Base-by-base conservation (phyloP, 2,329 filamentous ascomycete genomes). In the Ophiostoma australiae region DNA sequence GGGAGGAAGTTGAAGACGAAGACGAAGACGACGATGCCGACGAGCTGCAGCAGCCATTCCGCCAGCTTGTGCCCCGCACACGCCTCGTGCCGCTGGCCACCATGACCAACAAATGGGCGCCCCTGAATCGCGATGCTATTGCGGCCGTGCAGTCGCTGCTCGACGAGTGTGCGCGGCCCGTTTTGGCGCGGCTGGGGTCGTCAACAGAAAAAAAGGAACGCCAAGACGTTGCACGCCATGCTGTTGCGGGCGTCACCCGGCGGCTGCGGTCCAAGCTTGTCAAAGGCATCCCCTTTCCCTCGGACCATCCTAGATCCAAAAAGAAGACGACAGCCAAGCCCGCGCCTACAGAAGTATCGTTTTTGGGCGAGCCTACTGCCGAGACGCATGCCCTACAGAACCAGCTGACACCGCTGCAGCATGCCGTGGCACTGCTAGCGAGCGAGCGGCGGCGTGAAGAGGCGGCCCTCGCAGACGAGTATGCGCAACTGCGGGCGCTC, bases 71-170 rank as follows among this genome's bases (percentile, higher is more conserved):
- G 7, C 78, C 85, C 17, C 81, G 81, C 39, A 84, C 81, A 15
- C 84, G 83, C 48, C 82, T 81, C 61, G 81, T 92, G 63, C 86
- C 88, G n/a, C 86, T 84, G 73, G 84, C 85, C 37, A 85, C 84
- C 52, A 90, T 96, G 72, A 84, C 90, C 61, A 80, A 89, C 61
- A 91, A 90, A 77, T 93, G 90, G 90, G 81, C 82, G 2, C 82
- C 86, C 6, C 82, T 91, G 5, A 82, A 86, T 4, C 77, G 80
- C 7, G 79, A 82, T 33, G 86, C 89, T 61, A 79, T 90, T 70
- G 80, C 84, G 8, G 84, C 84, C 69, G 82, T 90, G n/a, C 80
- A 82, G 23, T 78, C 81, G 20, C 82, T 91, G 37, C 80, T 92
- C 41, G 80, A 82, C 31, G 84, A 88, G 74, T 84, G 87, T 69